Percentiles rank a stretch among this genome's conserved stretches.
Evolutionary conservation across 2,329 filamentous ascomycete species (phyloP).

Genomic region (Amauroascus niger): DNA sequence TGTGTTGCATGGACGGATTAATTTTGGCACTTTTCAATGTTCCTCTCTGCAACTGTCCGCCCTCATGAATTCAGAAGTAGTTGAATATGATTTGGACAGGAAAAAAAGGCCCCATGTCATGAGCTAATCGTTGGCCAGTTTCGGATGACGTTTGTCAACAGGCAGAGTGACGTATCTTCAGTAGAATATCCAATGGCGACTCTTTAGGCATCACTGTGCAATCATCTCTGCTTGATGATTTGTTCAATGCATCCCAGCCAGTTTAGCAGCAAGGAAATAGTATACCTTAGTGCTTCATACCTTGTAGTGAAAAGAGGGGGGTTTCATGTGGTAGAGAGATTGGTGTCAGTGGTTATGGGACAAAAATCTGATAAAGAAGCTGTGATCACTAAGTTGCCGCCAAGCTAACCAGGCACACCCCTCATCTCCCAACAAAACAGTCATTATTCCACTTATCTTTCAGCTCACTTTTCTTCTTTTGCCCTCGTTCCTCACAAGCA

Average conservation of each 20-base stretch:
- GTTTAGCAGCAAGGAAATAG: not conserved
- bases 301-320: too few species aligned
- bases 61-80: not conserved
- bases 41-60: not conserved
- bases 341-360: not conserved
- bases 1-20: not conserved
- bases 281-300: too few species aligned
- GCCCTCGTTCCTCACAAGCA: not conserved
- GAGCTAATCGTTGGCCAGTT: not conserved
- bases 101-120: not conserved
- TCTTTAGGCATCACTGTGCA: not conserved
- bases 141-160: conserved; percentile 3
- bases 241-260: not conserved
- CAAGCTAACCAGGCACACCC: conserved; percentile 4
- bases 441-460: conserved; percentile 1
- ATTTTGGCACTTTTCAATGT: not conserved
- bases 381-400: conserved; percentile 2
- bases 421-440: conserved; percentile 11
- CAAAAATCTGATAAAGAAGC: not conserved
- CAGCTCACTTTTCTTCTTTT: conserved; percentile 10
- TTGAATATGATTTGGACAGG: not conserved
- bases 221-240: not conserved
- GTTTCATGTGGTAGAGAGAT: not conserved
- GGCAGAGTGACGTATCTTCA: not conserved
- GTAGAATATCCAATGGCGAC: not conserved